Conservation (phyloP, 1,139 yeast genomes). For the Nematodospora anomalae region DNA sequence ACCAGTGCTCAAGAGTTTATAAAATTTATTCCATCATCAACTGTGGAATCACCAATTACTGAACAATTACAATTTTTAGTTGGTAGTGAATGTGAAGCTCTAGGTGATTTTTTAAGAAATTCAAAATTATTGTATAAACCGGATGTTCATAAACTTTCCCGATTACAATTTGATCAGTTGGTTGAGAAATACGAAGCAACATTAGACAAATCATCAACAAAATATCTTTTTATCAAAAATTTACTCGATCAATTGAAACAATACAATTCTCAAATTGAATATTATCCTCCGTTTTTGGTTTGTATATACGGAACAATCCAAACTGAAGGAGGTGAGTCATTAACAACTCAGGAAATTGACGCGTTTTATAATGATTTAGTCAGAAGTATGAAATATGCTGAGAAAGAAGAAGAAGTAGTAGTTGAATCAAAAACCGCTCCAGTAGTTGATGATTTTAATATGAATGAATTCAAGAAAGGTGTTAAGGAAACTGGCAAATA, state of each 20-base stretch:
- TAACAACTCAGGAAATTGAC: slow-evolving; percentile 15
- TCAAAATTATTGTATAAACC: slow-evolving; percentile 15
- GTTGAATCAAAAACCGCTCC: slow-evolving; percentile 1
- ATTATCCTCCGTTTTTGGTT: slow-evolving; percentile 25
- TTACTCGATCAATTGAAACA: slow-evolving; percentile 18
- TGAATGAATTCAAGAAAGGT: slow-evolving; percentile 23
- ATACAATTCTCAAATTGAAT: slow-evolving; percentile 21
- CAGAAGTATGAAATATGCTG: slow-evolving; percentile 18
- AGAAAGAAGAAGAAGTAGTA: slow-evolving; percentile 1
- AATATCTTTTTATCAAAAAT: slow-evolving; percentile 17
- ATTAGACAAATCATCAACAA: slow-evolving; percentile 10
- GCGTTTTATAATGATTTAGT: slow-evolving; percentile 22
- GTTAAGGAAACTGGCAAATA: slow-evolving; percentile 15
- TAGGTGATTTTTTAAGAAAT: slow-evolving; percentile 15
- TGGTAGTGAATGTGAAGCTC: slow-evolving; percentile 5
- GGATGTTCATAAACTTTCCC: slow-evolving; percentile 18
- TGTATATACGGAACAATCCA: slow-evolving; percentile 19
- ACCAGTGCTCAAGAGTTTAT: slow-evolving; percentile 30
- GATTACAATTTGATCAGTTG: slow-evolving; percentile 16
- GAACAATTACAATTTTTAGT: slow-evolving; percentile 5
- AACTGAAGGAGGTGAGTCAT: slow-evolving; percentile 8
- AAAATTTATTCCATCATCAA: slow-evolving; percentile 15
- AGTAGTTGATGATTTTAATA: slow-evolving; percentile 20
- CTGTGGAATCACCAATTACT: slow-evolving; percentile 2
- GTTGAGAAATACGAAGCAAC: slow-evolving; percentile 12